Evolutionary conservation across 1,284 basidiomycete species (phyloP).

Genomic region (Sutorius eximius): DNA sequence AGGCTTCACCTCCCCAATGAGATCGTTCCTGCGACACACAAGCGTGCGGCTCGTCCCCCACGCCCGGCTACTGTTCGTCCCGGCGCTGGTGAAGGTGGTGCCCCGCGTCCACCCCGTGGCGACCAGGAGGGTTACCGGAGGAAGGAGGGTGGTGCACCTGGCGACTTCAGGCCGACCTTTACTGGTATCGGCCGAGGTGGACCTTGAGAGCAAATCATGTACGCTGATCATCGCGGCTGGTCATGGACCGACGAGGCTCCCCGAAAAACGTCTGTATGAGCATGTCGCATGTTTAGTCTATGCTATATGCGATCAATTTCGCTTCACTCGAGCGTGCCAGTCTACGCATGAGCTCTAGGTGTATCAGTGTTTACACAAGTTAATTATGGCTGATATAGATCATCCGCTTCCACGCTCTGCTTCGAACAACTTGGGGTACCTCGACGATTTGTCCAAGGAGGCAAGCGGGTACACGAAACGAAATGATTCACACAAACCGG

Average conservation of each 20-base stretch:
- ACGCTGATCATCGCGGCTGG: neutral
- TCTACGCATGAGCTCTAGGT: neutral
- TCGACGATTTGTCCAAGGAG: no score
- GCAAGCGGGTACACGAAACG: no score
- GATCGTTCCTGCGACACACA: conserved; percentile 95
- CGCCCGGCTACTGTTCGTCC: conserved; percentile 73
- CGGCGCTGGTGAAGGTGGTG: conserved; percentile 66
- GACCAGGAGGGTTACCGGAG: conserved; percentile 90
- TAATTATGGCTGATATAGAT: no score
- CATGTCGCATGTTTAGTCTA: conserved; percentile 39
- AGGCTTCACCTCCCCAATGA: conserved; percentile 91
- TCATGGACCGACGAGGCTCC: conserved; percentile 4
- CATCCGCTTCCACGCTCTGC: no score
- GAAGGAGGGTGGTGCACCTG: conserved; percentile 79
- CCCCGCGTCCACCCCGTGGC: conserved; percentile 84
- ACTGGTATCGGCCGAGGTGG: conserved; percentile 87
- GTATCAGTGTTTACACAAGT: no score
- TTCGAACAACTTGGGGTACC: no score
- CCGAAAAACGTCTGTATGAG: conserved; percentile 43
- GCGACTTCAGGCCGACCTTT: conserved; percentile 82
- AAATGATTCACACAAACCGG: no score
- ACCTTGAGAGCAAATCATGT: conserved; percentile 54
- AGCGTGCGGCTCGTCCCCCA: conserved; percentile 81
- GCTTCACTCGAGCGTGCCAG: neutral
- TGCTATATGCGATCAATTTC: conserved; percentile 36